phyloP scores from a whole-genome alignment of 176 grass and related monocot genomes.

The Guadua angustifolia region DNA sequence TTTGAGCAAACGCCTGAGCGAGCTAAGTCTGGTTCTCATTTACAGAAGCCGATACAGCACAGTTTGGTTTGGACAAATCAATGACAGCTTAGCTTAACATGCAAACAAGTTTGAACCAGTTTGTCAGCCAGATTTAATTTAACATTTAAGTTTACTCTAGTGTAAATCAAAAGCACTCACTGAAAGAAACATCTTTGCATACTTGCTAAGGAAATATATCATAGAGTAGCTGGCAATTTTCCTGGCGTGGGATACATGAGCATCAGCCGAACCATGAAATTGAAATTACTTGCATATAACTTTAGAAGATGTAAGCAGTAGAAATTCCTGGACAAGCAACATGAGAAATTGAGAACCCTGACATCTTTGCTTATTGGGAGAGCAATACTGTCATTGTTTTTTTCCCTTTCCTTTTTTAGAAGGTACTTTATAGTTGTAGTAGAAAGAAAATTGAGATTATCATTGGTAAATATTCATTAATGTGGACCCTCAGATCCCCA shows the following conservation, averaged over 20 bases:
- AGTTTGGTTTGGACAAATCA: neutral
- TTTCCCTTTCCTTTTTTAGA: neutral
- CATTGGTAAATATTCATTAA: neutral
- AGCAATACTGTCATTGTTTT: neutral
- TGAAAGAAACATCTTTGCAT: neutral
- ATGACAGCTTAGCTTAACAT: neutral
- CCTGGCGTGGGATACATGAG: neutral
- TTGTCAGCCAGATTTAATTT: neutral
- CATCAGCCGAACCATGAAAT: neutral
- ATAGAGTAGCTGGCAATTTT: constrained; percentile 1
- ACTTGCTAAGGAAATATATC: neutral
- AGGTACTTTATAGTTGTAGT: neutral
- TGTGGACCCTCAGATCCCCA: neutral
- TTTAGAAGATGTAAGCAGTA: neutral
- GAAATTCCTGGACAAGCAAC: neutral
- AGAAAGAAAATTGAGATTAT: constrained; percentile 19
- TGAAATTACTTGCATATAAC: neutral
- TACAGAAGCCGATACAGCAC: neutral
- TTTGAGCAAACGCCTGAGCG: neutral
- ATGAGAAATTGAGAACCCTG: neutral
- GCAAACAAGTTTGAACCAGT: neutral
- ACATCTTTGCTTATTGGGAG: neutral
- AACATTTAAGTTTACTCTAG: neutral
- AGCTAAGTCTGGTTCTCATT: neutral
- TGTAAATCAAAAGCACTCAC: neutral